These are phyloP conservation scores for Pseudozyma sp. DNA, from an alignment of 1,284 basidiomycete species.

Conservation along the genomic window DNA sequence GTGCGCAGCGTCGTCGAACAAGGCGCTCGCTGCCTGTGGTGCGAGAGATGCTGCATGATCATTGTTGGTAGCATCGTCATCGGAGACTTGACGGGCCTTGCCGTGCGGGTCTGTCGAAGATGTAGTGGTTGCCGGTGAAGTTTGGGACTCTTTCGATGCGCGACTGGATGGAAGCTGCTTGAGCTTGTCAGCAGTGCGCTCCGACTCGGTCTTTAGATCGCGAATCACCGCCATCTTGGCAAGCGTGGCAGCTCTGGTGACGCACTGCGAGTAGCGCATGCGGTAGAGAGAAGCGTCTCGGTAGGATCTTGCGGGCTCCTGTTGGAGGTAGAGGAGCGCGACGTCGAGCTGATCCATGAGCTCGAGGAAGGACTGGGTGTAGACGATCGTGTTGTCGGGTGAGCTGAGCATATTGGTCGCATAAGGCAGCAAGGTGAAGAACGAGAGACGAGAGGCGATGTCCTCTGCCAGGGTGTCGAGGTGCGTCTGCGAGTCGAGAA, in stretches of 20 bases:
- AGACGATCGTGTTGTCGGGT: conserved; percentile 49
- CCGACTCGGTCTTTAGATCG: conserved; percentile 23
- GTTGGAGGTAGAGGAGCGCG: conserved; percentile 57
- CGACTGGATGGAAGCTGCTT: conserved; percentile 30
- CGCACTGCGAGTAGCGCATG: conserved; percentile 62
- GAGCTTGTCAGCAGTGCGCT: conserved; percentile 18
- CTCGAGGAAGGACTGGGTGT: conserved; percentile 53
- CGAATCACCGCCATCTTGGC: conserved; percentile 51
- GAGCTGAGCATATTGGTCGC: conserved; percentile 59
- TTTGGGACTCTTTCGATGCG: background rate
- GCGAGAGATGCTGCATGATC: conserved; percentile 1
- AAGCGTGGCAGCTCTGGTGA: conserved; percentile 53
- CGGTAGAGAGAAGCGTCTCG: conserved; percentile 60
- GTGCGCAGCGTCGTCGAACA: conserved; percentile 19
- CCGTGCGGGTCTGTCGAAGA: conserved; percentile 17
- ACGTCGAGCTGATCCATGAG: conserved; percentile 62
- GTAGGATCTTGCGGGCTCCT: conserved; percentile 42
- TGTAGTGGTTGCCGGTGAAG: background rate
- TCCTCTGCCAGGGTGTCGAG: conserved; percentile 52
- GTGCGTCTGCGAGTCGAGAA: conserved; percentile 51
- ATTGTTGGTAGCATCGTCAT: background rate
- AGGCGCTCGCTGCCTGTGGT: background rate
- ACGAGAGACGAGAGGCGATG: conserved; percentile 54
- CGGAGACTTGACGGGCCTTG: conserved; percentile 22
- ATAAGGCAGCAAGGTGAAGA: conserved; percentile 61